Base-by-base conservation (phyloP, 208 protist genomes). In the Trypanosoma avium region DNA sequence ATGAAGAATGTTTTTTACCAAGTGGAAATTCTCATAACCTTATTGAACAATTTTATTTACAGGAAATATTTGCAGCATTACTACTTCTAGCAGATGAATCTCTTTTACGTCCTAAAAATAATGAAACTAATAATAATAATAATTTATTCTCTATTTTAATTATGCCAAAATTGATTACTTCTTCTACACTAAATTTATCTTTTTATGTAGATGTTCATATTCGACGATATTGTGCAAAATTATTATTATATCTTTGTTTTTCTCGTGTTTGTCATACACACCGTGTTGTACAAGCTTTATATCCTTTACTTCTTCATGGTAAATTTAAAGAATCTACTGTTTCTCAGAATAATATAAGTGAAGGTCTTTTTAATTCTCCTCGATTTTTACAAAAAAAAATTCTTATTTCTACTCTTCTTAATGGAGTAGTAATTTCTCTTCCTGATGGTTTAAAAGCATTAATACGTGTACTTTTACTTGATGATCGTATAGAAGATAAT, bases 191-290 rank as follows among this genome's bases (percentile, higher is more conserved):
- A 24, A 52, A 53, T 9, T 88, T 84, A 0, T 42, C 13, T n/a
- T 74, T 69, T 45, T 95, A 92, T 60, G 77, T 95, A 0, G 87
- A 79, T 53, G 9, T 47, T 5, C 35, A 54, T 10, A 66, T 86
- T 50, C 78, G 86, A 7, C 38, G 45, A 0, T 84, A 77, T 49
- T 89, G 84, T 47, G 60, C 60, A 12, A 48, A 67, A 10, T 38
- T 82, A 30, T 73, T 95, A 42, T 56, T 93, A 33, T 82, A 77
- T 65, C 64, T 90, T 4, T 87, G 81, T 67, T 89, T 76, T 70
- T 72, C 54, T 6, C 43, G 54, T 10, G n/a, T 48, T 2, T 54
- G 88, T 9, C 77, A 75, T 0, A 35, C 71, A 33, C 42, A 67
- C 13, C 49, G 55, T 22, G 65, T 93, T 3, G 60, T 92, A 1